phyloP scores from a whole-genome alignment of 2,329 filamentous ascomycete species.

The Boeremia lycopersici region DNA sequence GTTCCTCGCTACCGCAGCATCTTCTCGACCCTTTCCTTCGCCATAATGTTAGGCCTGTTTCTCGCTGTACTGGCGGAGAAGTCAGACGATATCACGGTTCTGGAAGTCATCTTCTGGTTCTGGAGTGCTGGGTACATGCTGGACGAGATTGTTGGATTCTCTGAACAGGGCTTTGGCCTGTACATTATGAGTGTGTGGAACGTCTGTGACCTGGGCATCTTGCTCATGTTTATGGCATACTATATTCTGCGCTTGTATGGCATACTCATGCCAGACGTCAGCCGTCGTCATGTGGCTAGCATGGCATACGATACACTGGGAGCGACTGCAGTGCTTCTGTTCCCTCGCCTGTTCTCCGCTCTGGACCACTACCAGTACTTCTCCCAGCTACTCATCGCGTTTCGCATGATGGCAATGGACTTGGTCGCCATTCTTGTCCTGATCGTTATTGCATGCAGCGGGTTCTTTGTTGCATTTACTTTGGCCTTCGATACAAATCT shows the following conservation, averaged over 20 bases:
- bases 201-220: slow-evolving; percentile 88
- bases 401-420: slow-evolving; percentile 91
- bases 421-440: slow-evolving; percentile 82
- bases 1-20: slow-evolving; percentile 92
- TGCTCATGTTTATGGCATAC: slow-evolving; percentile 84
- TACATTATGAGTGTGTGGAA: slow-evolving; percentile 78
- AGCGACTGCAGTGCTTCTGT: slow-evolving; percentile 84
- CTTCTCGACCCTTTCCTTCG: slow-evolving; percentile 85
- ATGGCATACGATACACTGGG: slow-evolving; percentile 95
- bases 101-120: slow-evolving; percentile 94
- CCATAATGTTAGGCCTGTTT: slow-evolving; percentile 83
- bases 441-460: slow-evolving; percentile 86
- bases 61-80: slow-evolving; percentile 78
- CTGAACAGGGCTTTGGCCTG: slow-evolving; percentile 92
- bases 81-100: slow-evolving; percentile 77
- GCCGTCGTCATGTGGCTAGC: slow-evolving; percentile 72
- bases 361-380: slow-evolving; percentile 96
- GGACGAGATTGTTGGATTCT: slow-evolving; percentile 94
- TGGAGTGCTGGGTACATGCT: slow-evolving; percentile 98
- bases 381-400: slow-evolving; percentile 90
- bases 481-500: slow-evolving; percentile 75
- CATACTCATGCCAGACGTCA: slow-evolving; percentile 77
- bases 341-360: slow-evolving; percentile 89
- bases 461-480: slow-evolving; percentile 94
- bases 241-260: slow-evolving; percentile 89